A percentile compares a stretch with the other conserved stretches of the same genome.
These are phyloP conservation scores for Penicillium concentricum DNA, from an alignment of 2,329 filamentous ascomycete genomes.

Conservation along the genomic window DNA sequence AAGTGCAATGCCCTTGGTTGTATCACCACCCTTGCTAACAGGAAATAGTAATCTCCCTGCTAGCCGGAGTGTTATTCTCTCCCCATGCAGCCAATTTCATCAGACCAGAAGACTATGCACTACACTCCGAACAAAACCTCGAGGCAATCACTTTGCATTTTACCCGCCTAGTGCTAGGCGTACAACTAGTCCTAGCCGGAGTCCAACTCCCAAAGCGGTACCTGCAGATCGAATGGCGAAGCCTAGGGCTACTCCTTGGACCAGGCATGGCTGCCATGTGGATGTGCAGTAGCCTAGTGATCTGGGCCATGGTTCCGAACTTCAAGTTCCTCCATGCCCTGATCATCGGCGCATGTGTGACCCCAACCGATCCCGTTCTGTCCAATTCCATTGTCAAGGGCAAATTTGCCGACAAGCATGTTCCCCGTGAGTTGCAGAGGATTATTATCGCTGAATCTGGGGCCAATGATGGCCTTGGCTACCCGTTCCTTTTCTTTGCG, in stretches of 20 bases:
- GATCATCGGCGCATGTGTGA: constrained; percentile 80
- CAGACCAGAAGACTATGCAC: constrained; percentile 71
- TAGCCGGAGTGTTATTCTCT: constrained; percentile 76
- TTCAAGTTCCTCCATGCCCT: constrained; percentile 75
- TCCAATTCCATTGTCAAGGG: constrained; percentile 91
- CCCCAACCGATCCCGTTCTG: constrained; percentile 83
- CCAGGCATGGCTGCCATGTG: constrained; percentile 88
- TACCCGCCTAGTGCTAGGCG: constrained; percentile 79
- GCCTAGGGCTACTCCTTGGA: constrained; percentile 71
- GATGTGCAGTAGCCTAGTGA: constrained; percentile 72
- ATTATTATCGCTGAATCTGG: constrained; percentile 81
- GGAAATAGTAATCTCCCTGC: constrained; percentile 71
- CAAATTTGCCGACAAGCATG: constrained; percentile 87
- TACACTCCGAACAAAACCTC: constrained; percentile 56
- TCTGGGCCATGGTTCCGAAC: constrained; percentile 73
- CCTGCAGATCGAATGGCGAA: constrained; percentile 73
- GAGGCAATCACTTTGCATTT: constrained; percentile 78
- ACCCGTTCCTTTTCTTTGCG: constrained; percentile 83
- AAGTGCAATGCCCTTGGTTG: constrained; percentile 41
- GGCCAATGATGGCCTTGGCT: constrained; percentile 84
- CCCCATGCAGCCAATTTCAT: constrained; percentile 76
- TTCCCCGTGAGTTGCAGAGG: constrained; percentile 76
- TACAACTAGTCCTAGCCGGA: constrained; percentile 85
- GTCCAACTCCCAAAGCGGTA: constrained; percentile 85
- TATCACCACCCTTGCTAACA: constrained; percentile 5